Base-by-base conservation (phyloP, 2,329 filamentous ascomycete species). In the Boeremia exigua region DNA sequence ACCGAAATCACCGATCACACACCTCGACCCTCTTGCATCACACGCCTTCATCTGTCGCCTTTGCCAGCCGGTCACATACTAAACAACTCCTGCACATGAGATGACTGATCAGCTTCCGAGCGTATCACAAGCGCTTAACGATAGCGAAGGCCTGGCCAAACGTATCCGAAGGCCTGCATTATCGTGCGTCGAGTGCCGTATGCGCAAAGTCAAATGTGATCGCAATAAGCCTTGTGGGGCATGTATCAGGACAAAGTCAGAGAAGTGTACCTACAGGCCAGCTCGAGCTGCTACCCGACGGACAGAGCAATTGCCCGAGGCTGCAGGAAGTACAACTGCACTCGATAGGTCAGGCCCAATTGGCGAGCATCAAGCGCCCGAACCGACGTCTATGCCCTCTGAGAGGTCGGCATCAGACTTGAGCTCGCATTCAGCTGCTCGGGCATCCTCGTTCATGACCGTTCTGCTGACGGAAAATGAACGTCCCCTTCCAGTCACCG, bases 131-230 rank as follows among this genome's bases (percentile, higher is more conserved):
- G 40, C 53, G 19, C 29, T 36, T 12, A 43, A 29, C 5, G 36
- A 55, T 48, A 58, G 63, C 28, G 48, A 55, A 11, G 63, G 64
- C 1, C 60, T 63, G 10, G 46, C 55, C 6, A 71, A 68, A 50
- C 63, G 66, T 23, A 60, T 51, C 30, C 58, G 69, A 25, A 58
- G 67, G 42, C 66, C 68, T 25, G 67, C 71, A 8, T 56, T 72
- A 12, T 68, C 69, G 8, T 73, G 69, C 48, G 61, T 69, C 3
- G 65, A 72, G 55, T 74, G 69, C 45, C 60, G 69, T 28, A 60
- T 56, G 52, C 57, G 68, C 33, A 74, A 74, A 44, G 66, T 71
- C 17, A 70, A 63, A 51, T 73, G 70, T 44, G 65, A 73, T 54
- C 61, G 65, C 14, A 48, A 60, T 14, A 66, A 58, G 49, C 69